A percentile compares a stretch with the other conserved stretches of the same genome.
phyloP scores from a whole-genome alignment of 345 rosid genomes.

The Hibiscus syriacus region DNA sequence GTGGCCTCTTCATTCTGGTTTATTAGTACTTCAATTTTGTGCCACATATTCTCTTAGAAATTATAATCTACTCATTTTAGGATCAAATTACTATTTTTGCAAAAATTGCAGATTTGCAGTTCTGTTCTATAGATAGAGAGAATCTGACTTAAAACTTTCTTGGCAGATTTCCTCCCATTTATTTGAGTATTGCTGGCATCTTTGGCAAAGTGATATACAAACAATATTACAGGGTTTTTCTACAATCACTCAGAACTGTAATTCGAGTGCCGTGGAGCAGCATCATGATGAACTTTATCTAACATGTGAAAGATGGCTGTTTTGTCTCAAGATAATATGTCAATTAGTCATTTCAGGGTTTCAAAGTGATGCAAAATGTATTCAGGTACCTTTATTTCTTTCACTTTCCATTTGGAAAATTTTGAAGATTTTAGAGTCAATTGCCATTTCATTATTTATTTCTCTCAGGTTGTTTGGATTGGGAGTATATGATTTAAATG shows the following conservation, averaged over 20 bases:
- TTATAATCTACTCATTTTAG: not conserved
- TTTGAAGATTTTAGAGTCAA: not conserved
- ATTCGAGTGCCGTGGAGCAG: constrained; percentile 43
- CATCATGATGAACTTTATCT: constrained; percentile 76
- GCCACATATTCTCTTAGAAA: not conserved
- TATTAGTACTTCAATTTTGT: not conserved
- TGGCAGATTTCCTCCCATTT: constrained; percentile 87
- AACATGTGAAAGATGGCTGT: constrained; percentile 88
- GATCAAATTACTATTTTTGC: constrained; percentile 11
- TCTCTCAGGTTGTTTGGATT: not conserved
- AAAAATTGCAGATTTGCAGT: not conserved
- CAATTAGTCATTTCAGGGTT: constrained; percentile 80
- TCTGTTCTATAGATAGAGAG: not conserved
- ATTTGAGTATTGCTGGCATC: constrained; percentile 85
- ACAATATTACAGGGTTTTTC: constrained; percentile 73
- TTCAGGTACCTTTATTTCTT: constrained; percentile 51
- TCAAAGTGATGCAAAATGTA: constrained; percentile 71
- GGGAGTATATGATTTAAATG: constrained; percentile 6
- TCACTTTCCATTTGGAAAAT: not conserved
- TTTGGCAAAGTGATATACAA: constrained; percentile 95
- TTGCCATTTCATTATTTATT: not conserved
- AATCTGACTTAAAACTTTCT: constrained; percentile 15
- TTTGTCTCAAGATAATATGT: constrained; percentile 80
- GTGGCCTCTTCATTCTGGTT: not conserved
- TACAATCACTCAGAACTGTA: constrained; percentile 43